Evolutionary conservation across 169 alveolate species (phyloP), one percentile per base, ranked within the genome.

Genomic region (Eimeria necatrix): DNA sequence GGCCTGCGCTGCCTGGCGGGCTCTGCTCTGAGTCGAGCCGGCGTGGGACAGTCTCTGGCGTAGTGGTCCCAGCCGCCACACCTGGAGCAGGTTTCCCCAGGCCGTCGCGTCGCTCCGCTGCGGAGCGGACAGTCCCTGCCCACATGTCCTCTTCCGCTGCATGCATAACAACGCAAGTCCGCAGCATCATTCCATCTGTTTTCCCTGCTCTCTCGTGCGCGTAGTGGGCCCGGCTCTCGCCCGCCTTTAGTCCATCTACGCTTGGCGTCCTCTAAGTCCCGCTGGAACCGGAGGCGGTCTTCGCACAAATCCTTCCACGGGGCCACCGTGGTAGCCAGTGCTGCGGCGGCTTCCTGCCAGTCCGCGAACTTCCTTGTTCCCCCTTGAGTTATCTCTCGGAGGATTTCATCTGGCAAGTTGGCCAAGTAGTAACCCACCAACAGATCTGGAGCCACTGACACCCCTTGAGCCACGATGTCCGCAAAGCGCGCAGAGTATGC

Each of bases 121-220:
- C 71, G 71, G 71, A 60, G 71, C 12, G 71, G 71, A 60, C 71
- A 60, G 71, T 60, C 71, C 71, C 71, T 60, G 16, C 71, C 20
- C 71, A 60, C 71, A 60, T 60, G 71, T 8, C 71, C 71, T 22
- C 71, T 60, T 4, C 71, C 71, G 4, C 71, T 60, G 71, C 71
- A 60, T 22, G 12, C 71, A 8, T 60, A 60, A 60, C 71, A 60
- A 22, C 12, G 71, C 20, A 22, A 60, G 3, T 60, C 71, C 16
- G 71, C 20, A 60, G 71, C 20, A 9, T 9, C 71, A 9, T 60
- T 60, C 4, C 71, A 5, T 22, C 71, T 5, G 71, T 60, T 60
- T 60, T 22, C 71, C 71, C 16, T 60, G 71, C 71, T 60, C 71
- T 18, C 71, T 22, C 71, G 4, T 60, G 12, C 71, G 12, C 71